A percentile compares a stretch with the other conserved stretches of the same genome.
Conservation (phyloP, 176 grass and related monocot genomes). For the Luzula sylvatica region DNA sequence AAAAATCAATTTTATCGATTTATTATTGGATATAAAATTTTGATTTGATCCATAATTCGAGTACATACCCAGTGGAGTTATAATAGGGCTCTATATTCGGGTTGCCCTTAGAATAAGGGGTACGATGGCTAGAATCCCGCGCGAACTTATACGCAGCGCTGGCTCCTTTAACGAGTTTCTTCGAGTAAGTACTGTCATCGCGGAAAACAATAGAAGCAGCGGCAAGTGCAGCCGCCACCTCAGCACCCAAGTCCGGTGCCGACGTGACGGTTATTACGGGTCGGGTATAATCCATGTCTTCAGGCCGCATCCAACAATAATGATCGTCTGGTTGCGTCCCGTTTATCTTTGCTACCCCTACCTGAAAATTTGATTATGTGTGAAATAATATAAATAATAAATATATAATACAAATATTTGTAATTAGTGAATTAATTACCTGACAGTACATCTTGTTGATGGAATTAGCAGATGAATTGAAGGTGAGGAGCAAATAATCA, state of each 20-base stretch:
- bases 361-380: slow-evolving; percentile 19
- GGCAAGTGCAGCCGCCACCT: slow-evolving; percentile 72
- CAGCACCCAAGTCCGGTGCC: slow-evolving; percentile 60
- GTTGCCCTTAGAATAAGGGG: slow-evolving; percentile 44
- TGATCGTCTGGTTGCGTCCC: slow-evolving; percentile 52
- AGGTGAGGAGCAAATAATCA: slow-evolving; percentile 78
- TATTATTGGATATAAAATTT: no score
- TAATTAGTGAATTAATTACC: slow-evolving; percentile 30
- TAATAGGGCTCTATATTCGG: slow-evolving; percentile 48
- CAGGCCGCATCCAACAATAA: slow-evolving; percentile 86
- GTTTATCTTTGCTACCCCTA: slow-evolving; percentile 40
- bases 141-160: slow-evolving; percentile 76
- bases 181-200: slow-evolving; percentile 68
- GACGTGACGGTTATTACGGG: slow-evolving; percentile 11
- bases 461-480: slow-evolving; percentile 71
- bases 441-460: slow-evolving; percentile 70
- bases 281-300: slow-evolving; percentile 81
- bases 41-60: no score
- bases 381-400: not conserved
- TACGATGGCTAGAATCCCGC: slow-evolving; percentile 28
- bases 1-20: no score
- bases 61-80: slow-evolving; percentile 43
- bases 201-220: slow-evolving; percentile 87
- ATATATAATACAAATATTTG: not conserved
- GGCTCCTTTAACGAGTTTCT: slow-evolving; percentile 57